Evolutionary conservation across 2,329 filamentous ascomycete genomes (phyloP).

Genomic region (Claviceps spartinae): DNA sequence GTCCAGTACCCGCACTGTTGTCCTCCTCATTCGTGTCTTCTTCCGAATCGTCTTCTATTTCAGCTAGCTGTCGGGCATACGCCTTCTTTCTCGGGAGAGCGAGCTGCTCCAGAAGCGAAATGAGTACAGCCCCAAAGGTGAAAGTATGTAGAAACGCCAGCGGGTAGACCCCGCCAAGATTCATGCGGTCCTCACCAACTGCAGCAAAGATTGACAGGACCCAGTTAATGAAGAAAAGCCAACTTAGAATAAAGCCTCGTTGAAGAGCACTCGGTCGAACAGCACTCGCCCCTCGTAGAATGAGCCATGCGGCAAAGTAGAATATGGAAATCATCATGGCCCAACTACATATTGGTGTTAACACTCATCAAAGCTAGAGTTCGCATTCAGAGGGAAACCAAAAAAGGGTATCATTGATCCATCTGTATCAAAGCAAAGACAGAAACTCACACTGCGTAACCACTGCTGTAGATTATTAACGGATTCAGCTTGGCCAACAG

Average conservation of each 20-base stretch:
- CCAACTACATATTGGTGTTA: constrained; percentile 38
- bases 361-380: background rate
- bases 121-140: constrained; percentile 58
- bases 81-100: constrained; percentile 56
- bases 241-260: constrained; percentile 65
- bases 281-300: constrained; percentile 65
- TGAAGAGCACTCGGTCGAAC: constrained; percentile 77
- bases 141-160: constrained; percentile 68
- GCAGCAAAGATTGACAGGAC: constrained; percentile 56
- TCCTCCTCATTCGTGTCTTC: constrained; percentile 20
- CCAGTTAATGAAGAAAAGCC: constrained; percentile 72
- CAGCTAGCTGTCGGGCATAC: constrained; percentile 47
- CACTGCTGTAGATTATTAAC: constrained; percentile 78
- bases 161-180: constrained; percentile 65
- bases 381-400: background rate
- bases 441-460: constrained; percentile 55
- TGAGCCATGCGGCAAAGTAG: constrained; percentile 69
- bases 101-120: constrained; percentile 71
- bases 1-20: constrained; percentile 18
- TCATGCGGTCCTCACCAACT: constrained; percentile 60
- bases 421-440: too few species aligned
- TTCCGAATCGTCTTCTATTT: constrained; percentile 31
- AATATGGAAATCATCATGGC: constrained; percentile 74
- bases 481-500: constrained; percentile 75
- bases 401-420: background rate